Evolutionary conservation across 495 filamentous ascomycete genomes (phyloP).

Genomic region (Penicillium chermesinum): DNA sequence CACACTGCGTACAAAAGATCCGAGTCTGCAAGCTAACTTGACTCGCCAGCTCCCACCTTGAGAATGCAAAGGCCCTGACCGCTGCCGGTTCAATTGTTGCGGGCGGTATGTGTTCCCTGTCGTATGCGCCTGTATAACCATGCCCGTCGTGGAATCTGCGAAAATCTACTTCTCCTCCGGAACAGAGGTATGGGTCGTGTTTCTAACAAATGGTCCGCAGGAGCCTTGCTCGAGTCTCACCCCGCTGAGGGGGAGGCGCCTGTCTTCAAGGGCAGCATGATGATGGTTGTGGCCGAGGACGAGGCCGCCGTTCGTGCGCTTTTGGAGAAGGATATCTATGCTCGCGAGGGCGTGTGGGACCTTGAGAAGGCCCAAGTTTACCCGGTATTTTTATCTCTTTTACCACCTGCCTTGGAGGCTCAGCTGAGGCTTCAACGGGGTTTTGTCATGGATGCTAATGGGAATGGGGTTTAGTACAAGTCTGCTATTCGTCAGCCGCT

Average conservation of each 20-base stretch:
- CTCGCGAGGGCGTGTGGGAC: conserved; percentile 73
- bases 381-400: conserved; percentile 27
- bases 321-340: conserved; percentile 70
- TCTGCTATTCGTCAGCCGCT: conserved; percentile 32
- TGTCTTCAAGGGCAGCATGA: conserved; percentile 63
- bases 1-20: too few relatives aligned
- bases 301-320: conserved; percentile 64
- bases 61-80: conserved; percentile 30
- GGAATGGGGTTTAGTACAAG: conserved; percentile 29
- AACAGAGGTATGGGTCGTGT: too few relatives aligned
- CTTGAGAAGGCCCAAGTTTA: conserved; percentile 60
- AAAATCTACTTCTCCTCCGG: neutral
- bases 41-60: conserved; percentile 28
- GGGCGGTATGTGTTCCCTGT: conserved; percentile 31
- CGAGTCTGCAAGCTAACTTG: neutral
- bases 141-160: too few relatives aligned
- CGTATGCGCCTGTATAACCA: neutral
- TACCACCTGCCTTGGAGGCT: neutral
- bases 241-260: conserved; percentile 57
- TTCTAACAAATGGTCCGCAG: too few relatives aligned
- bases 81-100: conserved; percentile 29
- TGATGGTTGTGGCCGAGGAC: conserved; percentile 57
- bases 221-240: conserved; percentile 64
- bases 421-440: neutral
- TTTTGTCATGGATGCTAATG: neutral